phyloP scores from a whole-genome alignment of 179 eudicot genomes.

The Beta lomatogona region DNA sequence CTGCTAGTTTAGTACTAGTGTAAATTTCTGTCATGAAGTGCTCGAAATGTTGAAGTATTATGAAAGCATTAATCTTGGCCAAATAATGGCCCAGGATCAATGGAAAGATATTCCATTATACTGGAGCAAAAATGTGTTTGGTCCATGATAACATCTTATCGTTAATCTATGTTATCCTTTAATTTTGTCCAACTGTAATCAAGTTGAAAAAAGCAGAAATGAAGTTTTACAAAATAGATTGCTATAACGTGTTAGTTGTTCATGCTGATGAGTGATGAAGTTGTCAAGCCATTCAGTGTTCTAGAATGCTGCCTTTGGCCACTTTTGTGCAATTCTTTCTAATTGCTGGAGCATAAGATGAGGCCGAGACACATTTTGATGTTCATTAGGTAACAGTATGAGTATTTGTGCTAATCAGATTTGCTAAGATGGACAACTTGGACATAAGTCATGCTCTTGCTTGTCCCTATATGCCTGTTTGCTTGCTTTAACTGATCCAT shows the following conservation, averaged over 20 bases:
- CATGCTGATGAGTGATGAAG: background rate
- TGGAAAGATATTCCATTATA: background rate
- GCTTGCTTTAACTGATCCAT: background rate
- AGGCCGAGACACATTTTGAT: background rate
- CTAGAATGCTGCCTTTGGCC: too few species aligned
- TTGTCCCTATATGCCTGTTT: too few species aligned
- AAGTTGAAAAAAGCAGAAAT: background rate
- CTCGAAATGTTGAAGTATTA: background rate
- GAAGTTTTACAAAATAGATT: background rate
- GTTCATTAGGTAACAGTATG: background rate
- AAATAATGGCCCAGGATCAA: background rate
- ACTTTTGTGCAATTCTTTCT: background rate
- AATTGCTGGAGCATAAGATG: background rate
- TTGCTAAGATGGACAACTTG: background rate
- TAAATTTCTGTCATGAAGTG: background rate
- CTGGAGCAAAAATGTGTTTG: background rate
- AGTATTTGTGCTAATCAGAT: background rate
- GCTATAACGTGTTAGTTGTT: background rate
- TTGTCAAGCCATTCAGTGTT: constrained; percentile 11
- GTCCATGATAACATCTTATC: background rate
- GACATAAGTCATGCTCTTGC: background rate
- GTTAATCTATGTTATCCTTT: background rate
- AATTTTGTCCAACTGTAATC: background rate
- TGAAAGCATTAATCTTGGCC: background rate
- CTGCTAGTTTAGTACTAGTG: background rate